These are phyloP conservation scores for Lecanoromycetidae sp. DNA, from an alignment of 2,329 filamentous ascomycete species.

Conservation along the genomic window DNA sequence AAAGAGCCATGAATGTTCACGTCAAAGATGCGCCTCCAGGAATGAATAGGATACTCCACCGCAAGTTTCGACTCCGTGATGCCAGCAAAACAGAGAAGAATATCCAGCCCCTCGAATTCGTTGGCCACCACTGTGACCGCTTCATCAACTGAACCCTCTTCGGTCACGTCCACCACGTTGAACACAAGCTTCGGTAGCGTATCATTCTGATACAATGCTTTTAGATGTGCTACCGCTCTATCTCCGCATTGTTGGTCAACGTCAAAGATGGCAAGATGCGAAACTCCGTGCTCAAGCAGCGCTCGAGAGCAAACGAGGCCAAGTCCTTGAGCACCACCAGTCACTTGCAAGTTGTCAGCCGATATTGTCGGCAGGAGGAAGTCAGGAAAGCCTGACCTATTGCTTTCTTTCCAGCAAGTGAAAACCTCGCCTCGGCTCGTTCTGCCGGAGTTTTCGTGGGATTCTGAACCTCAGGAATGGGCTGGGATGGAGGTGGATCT, in stretches of 20 bases:
- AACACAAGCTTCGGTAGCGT: conserved; percentile 38
- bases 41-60: conserved; percentile 11
- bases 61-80: conserved; percentile 28
- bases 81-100: conserved; percentile 54
- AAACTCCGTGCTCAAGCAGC: conserved; percentile 55
- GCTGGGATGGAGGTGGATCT: conserved; percentile 7
- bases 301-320: conserved; percentile 47
- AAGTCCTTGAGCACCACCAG: conserved; percentile 54
- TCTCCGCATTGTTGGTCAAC: conserved; percentile 27
- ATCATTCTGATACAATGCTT: conserved; percentile 19
- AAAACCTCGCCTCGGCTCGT: conserved; percentile 12
- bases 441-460: conserved; percentile 2
- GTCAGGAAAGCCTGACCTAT: conserved; percentile 7
- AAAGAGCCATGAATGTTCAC: conserved; percentile 16
- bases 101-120: conserved; percentile 41
- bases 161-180: conserved; percentile 47
- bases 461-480: conserved; percentile 9
- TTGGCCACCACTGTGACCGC: conserved; percentile 32
- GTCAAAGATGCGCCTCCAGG: conserved; percentile 14
- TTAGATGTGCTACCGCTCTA: conserved; percentile 2
- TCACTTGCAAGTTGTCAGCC: conserved; percentile 32
- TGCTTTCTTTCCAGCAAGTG: conserved; percentile 9
- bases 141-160: conserved; percentile 35
- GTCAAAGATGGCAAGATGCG: conserved; percentile 50
- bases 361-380: not conserved